phyloP scores from a whole-genome alignment of 495 filamentous ascomycete species.

The Viridothelium virens region DNA sequence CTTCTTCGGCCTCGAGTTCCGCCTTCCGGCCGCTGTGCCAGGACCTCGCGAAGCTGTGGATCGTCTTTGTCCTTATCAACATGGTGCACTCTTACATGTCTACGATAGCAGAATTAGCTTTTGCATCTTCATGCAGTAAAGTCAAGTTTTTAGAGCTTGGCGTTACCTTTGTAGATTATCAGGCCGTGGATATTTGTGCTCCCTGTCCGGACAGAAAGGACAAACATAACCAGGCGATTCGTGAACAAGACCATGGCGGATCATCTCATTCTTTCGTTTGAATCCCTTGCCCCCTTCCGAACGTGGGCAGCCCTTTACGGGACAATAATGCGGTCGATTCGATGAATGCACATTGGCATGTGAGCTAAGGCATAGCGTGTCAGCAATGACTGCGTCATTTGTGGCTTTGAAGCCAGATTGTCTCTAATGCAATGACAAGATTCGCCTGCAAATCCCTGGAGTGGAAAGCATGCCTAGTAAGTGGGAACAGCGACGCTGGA shows the following conservation, averaged over 20 bases:
- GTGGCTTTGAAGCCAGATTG: neutral
- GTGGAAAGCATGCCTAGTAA: conserved; percentile 21
- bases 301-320: conserved; percentile 68
- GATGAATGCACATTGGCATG: conserved; percentile 95
- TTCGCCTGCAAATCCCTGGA: conserved; percentile 12
- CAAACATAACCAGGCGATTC: conserved; percentile 94
- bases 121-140: neutral
- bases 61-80: conserved; percentile 82
- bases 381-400: neutral
- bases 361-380: conserved; percentile 55
- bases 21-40: conserved; percentile 76
- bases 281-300: conserved; percentile 85
- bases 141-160: neutral
- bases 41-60: conserved; percentile 65
- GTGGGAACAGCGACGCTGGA: conserved; percentile 11
- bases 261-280: conserved; percentile 99
- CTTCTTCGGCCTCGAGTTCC: conserved; percentile 75
- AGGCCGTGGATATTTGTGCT: conserved; percentile 93
- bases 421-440: neutral
- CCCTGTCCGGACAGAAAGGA: conserved; percentile 89
- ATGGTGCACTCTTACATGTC: conserved; percentile 86
- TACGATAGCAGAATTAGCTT: conserved; percentile 29
- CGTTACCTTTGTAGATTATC: conserved; percentile 90
- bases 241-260: conserved; percentile 90
- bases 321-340: conserved; percentile 84